Evolutionary conservation across 2,329 filamentous ascomycete genomes (phyloP).

Genomic region (Ophiostoma ips): DNA sequence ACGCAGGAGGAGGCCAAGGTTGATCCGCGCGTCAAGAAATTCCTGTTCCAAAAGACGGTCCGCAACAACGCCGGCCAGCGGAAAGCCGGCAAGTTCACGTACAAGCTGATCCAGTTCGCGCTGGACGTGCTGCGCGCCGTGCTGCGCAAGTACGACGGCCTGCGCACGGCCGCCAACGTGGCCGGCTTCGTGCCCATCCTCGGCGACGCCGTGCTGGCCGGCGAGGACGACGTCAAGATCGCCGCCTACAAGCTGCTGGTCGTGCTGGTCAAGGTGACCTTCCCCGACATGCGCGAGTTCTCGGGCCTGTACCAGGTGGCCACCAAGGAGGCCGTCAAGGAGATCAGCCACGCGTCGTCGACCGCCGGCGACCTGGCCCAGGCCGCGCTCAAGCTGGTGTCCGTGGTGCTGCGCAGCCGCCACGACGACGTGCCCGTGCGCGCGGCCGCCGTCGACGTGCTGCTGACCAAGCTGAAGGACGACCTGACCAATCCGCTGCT

Average conservation of each 20-base stretch:
- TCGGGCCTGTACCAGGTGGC: constrained; percentile 57
- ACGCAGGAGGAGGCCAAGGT: constrained; percentile 9
- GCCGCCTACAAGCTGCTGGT: constrained; percentile 75
- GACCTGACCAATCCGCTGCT: constrained; percentile 88
- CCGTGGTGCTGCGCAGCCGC: constrained; percentile 70
- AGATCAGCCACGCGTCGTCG: constrained; percentile 61
- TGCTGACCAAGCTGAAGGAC: constrained; percentile 69
- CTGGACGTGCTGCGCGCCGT: constrained; percentile 75
- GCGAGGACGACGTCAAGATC: constrained; percentile 85
- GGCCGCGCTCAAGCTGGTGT: constrained; percentile 75
- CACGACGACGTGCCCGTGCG: constrained; percentile 61
- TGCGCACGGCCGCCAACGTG: constrained; percentile 69
- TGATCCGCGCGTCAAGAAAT: constrained; percentile 54
- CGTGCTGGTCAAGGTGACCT: constrained; percentile 70
- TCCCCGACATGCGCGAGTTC: constrained; percentile 45
- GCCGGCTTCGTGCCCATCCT: constrained; percentile 78
- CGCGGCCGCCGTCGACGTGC: constrained; percentile 66
- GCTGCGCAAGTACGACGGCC: constrained; percentile 69
- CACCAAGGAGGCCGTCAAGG: constrained; percentile 68
- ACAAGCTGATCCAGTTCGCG: constrained; percentile 80
- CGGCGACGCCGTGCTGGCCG: constrained; percentile 70
- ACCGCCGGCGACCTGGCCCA: constrained; percentile 77
- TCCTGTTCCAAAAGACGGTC: constrained; percentile 66
- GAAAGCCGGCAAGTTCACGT: constrained; percentile 62
- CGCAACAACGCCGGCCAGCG: constrained; percentile 56